These are phyloP conservation scores for Umbelopsis sp. DNA, from an alignment of 192 early-diverging fungal genomes.

Conservation along the genomic window DNA sequence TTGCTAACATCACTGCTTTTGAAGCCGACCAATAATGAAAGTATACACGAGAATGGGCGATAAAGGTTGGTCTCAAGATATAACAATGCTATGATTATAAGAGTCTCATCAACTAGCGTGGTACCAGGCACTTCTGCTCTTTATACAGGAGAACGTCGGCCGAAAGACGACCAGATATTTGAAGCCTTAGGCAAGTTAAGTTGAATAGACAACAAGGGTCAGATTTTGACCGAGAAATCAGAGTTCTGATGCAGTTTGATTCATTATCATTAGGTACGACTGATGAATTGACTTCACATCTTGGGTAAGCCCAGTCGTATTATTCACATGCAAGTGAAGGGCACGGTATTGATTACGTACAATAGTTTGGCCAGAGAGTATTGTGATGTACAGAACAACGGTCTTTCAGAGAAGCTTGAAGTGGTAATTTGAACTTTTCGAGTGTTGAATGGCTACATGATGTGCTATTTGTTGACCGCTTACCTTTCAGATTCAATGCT, in stretches of 20 bases:
- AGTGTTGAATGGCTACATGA: no score
- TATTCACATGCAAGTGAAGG: not conserved
- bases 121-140: constrained; percentile 76
- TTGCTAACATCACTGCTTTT: not conserved
- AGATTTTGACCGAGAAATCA: not conserved
- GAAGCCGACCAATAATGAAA: constrained; percentile 37
- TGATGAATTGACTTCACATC: constrained; percentile 79
- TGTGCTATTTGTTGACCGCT: no score
- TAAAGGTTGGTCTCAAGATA: constrained; percentile 57
- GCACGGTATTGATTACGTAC: not conserved
- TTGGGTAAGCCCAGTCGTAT: constrained; percentile 52
- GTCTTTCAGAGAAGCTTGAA: constrained; percentile 50
- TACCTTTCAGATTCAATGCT: constrained; percentile 77
- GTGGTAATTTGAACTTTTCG: constrained; percentile 40
- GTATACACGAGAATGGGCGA: constrained; percentile 96
- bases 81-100: not conserved
- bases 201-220: not conserved
- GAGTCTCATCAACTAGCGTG: not conserved
- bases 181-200: constrained; percentile 73
- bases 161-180: constrained; percentile 88
- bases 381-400: constrained; percentile 55
- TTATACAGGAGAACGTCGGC: constrained; percentile 88
- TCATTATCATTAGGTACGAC: constrained; percentile 58
- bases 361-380: constrained; percentile 58
- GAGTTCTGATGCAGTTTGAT: not conserved